Base-by-base conservation (phyloP, 2,329 filamentous ascomycete species). In the Ceratocystis eucalypticola region DNA sequence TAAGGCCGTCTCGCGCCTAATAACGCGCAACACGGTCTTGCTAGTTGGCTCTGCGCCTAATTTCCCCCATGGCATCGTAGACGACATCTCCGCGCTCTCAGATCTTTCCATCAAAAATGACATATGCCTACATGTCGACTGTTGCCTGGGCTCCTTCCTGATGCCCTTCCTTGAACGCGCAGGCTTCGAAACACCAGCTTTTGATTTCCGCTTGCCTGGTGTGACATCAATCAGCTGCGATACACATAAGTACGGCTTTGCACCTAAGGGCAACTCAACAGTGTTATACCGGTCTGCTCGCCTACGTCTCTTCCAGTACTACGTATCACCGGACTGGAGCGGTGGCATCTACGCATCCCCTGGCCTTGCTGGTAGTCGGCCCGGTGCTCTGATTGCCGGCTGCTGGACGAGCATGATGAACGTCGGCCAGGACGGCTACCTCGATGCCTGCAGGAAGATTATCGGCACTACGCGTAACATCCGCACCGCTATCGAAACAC, bases 221-320 rank as follows among this genome's bases (percentile, higher is more conserved):
- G 94, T 99, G 46, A 96, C 93, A 2, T 93, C 88, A 75, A 97
- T 99, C 75, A 91, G 87, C 70, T 95, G 92, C 75, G 94, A 99
- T 75, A 99, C 94, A 2, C 94, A 99, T 82, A 99, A 99, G 76
- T 99, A 99, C 75, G 94, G 94, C 46, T 99, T 99, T 74, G 94
- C 94, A 0, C 94, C 94, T 65, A 99, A 99, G 79, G 94, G 94
- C 71, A 99, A 96, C 81, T 94, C 88, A 64, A 94, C 91, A 1
- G 82, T 96, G 15, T 82, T 99, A 53, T 99, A 99, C 81, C 90
- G 94, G 71, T 88, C 85, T 59, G 82, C 86, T 44, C 78, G 83
- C 61, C 83, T 95, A 70, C 86, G 94, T 71, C 85, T 85, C 67
- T 93, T 96, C 76, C 94, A 99, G 77, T 99, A 99, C 81, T 99